Evolutionary conservation across 352 stramenopile genomes (phyloP).

Genomic region (Globisporangium viniferum): DNA sequence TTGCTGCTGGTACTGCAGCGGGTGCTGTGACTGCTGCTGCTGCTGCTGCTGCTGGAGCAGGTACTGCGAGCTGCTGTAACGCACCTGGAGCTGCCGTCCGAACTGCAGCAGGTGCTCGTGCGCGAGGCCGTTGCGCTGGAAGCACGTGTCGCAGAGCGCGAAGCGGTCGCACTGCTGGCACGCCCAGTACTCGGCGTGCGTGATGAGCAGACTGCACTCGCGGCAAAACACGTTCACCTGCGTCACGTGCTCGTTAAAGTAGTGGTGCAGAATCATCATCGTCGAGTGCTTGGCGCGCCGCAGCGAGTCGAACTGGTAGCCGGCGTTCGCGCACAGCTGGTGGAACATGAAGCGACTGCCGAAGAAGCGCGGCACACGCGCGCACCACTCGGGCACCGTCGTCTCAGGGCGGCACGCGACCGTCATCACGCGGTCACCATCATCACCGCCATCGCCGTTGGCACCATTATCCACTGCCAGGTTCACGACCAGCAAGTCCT

Average conservation of each 20-base stretch:
- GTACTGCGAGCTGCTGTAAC: neutral
- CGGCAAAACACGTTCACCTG: slow-evolving; percentile 78
- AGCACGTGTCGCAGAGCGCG: slow-evolving; percentile 71
- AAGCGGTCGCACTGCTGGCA: slow-evolving; percentile 54
- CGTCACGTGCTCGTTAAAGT: slow-evolving; percentile 72
- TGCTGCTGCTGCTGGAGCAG: neutral
- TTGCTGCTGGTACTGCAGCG: neutral
- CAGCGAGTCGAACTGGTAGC: slow-evolving; percentile 87
- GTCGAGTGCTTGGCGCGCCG: slow-evolving; percentile 88
- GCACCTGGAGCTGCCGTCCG: slow-evolving; percentile 19
- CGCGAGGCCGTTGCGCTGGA: slow-evolving; percentile 34
- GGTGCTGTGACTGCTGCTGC: neutral
- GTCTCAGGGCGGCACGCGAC: slow-evolving; percentile 31
- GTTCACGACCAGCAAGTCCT: slow-evolving; percentile 82
- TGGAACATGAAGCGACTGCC: slow-evolving; percentile 87
- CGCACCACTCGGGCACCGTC: slow-evolving; percentile 50
- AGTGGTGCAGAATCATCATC: slow-evolving; percentile 89
- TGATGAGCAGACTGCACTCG: slow-evolving; percentile 77
- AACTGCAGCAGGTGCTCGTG: slow-evolving; percentile 56
- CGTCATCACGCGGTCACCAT: neutral
- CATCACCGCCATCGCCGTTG: neutral
- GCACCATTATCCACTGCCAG: slow-evolving; percentile 21
- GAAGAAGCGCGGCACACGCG: slow-evolving; percentile 70
- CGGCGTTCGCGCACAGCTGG: slow-evolving; percentile 69
- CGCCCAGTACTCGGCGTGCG: slow-evolving; percentile 63